phyloP scores from a whole-genome alignment of 441 rosid species.

The Hypseocharis bilobata region DNA sequence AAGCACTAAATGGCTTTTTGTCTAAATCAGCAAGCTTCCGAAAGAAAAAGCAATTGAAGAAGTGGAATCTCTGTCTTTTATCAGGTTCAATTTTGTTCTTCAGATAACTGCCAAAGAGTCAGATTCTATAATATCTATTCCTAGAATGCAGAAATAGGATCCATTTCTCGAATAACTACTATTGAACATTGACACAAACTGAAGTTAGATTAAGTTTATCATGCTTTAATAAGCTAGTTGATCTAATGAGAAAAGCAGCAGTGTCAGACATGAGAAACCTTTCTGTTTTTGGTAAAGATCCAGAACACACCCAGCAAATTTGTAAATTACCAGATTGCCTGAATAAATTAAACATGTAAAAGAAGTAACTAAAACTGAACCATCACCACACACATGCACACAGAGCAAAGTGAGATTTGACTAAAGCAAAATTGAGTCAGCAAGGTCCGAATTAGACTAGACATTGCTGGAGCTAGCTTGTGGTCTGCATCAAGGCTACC shows the following conservation, averaged over 20 bases:
- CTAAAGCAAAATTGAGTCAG: no score
- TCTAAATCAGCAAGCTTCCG: constrained; percentile 80
- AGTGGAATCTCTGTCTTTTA: constrained; percentile 55
- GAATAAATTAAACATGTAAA: no score
- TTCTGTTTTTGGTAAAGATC: neutral
- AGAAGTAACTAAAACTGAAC: no score
- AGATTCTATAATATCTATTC: constrained; percentile 10
- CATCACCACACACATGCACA: no score
- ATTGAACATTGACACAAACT: neutral
- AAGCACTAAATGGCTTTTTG: constrained; percentile 46
- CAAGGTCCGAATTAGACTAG: no score
- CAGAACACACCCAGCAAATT: no score
- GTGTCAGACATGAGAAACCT: neutral
- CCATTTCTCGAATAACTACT: neutral
- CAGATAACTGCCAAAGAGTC: constrained; percentile 45
- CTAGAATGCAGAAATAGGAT: neutral
- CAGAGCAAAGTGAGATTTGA: no score
- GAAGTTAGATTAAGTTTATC: neutral
- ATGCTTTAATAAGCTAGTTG: neutral
- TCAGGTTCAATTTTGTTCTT: constrained; percentile 46
- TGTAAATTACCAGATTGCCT: no score
- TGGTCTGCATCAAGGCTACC: no score
- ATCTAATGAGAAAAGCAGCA: neutral
- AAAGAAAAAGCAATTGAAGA: constrained; percentile 84
- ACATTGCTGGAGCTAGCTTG: no score